These are phyloP conservation scores for Platanthera guangdongensis DNA, from an alignment of 106 monocot genomes.

Conservation along the genomic window DNA sequence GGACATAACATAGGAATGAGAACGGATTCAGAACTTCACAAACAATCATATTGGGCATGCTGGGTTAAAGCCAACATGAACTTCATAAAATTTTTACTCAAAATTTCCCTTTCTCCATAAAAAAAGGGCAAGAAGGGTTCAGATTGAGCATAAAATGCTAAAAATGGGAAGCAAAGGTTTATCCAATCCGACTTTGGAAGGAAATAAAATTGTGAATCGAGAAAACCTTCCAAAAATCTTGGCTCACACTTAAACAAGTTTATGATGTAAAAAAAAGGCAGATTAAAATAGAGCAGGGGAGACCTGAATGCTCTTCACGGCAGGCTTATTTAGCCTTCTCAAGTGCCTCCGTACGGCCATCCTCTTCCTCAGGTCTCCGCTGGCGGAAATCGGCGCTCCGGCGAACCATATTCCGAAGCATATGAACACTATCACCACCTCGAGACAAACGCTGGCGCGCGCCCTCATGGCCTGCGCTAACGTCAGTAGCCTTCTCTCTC, in stretches of 20 bases:
- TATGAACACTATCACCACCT: neutral
- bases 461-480: neutral
- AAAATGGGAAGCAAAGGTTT: neutral
- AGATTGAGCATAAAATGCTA: neutral
- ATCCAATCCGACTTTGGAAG: neutral
- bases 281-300: neutral
- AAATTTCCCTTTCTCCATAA: neutral
- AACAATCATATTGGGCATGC: no score
- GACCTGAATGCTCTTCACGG: constrained; percentile 8
- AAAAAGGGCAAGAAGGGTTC: neutral
- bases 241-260: neutral
- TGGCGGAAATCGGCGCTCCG: neutral
- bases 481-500: neutral
- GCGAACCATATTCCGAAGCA: neutral
- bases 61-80: neutral
- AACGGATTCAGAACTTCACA: neutral
- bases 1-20: neutral
- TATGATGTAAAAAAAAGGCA: neutral
- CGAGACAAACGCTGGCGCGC: neutral
- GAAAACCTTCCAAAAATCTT: neutral
- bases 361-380: neutral
- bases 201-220: neutral
- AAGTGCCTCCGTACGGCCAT: neutral
- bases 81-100: neutral
- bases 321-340: constrained; percentile 7